These are phyloP conservation scores for Eimeria maxima DNA, from an alignment of 169 alveolate species.

Conservation along the genomic window DNA sequence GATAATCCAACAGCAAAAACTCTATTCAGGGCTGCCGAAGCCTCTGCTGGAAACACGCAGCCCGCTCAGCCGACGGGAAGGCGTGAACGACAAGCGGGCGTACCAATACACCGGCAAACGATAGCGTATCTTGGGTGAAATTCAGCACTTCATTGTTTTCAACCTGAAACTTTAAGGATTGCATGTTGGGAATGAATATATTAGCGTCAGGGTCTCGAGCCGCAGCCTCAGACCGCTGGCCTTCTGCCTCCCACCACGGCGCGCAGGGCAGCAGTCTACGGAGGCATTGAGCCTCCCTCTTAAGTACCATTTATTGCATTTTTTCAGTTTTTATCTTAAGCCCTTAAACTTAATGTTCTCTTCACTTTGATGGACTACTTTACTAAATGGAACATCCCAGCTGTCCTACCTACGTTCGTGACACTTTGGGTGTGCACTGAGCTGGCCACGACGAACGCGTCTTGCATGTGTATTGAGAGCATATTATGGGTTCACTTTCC, in stretches of 20 bases:
- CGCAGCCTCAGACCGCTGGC: constrained; percentile 46
- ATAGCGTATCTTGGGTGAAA: background rate
- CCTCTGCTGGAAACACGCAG: background rate
- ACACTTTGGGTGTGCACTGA: background rate
- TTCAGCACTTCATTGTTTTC: background rate
- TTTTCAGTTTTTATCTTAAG: background rate
- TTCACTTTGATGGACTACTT: background rate
- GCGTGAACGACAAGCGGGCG: background rate
- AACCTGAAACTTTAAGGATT: background rate
- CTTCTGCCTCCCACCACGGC: constrained; percentile 25
- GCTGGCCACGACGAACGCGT: background rate
- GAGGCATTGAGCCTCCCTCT: background rate
- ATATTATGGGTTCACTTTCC: too few species aligned
- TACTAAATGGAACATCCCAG: background rate
- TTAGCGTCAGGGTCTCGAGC: background rate
- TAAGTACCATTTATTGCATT: background rate
- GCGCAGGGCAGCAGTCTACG: background rate
- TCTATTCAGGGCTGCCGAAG: background rate
- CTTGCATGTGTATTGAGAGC: background rate
- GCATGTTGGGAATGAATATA: background rate
- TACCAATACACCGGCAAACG: background rate
- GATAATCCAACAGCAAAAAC: background rate
- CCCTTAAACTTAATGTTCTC: background rate
- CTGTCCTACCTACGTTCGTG: background rate
- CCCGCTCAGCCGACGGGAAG: constrained; percentile 1